Base-by-base conservation (phyloP, 305 asterid genomes). In the Salvia sclarea region DNA sequence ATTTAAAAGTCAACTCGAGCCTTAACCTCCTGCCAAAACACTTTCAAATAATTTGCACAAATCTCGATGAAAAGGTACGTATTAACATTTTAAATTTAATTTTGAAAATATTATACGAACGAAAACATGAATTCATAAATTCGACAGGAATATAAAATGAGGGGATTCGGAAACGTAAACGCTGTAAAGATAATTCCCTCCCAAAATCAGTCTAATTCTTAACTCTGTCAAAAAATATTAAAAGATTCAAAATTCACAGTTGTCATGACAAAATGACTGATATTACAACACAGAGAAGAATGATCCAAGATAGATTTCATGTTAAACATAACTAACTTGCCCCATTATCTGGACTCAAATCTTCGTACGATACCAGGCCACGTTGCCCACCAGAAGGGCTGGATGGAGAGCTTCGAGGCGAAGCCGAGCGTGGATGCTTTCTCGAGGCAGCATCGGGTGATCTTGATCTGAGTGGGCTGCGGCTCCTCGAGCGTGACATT, bases 301-400 rank as follows among this genome's bases (percentile, higher is more conserved):
- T 41, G 17, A 43, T 57, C 56, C 33, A 69, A 8, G 40, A 35
- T 41, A 8, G 40, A 35, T 41, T 57, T 24, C 66, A 47, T 40
- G 38, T 37, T 45, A 22, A 12, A 41, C n/a, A 5, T 41, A 43
- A 66, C 78, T 81, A 87, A 64, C 75, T 78, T 53, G 74, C 24
- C 55, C 81, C 88, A 44, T 79, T 81, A 21, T 65, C 78, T 8
- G 96, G 90, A 71, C 96, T 88, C 69, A 88, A 28, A 69, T 92
- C 98, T 8, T 77, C 96, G 25, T 90, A 90, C 0, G 97, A 90
- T 58, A 90, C 98, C 66, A 92, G 76, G 40, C 94, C 95, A 44
- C 94, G 82, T 61, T 58, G 85, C 52, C 79, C 89, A 64, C 61
- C 78, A 0, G 79, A 55, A 14, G 92, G 86, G 85, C 86, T 85